A percentile compares a stretch with the other conserved stretches of the same genome.
These are phyloP conservation scores for Entonaema liquescens DNA, from an alignment of 495 filamentous ascomycete genomes.

Conservation along the genomic window DNA sequence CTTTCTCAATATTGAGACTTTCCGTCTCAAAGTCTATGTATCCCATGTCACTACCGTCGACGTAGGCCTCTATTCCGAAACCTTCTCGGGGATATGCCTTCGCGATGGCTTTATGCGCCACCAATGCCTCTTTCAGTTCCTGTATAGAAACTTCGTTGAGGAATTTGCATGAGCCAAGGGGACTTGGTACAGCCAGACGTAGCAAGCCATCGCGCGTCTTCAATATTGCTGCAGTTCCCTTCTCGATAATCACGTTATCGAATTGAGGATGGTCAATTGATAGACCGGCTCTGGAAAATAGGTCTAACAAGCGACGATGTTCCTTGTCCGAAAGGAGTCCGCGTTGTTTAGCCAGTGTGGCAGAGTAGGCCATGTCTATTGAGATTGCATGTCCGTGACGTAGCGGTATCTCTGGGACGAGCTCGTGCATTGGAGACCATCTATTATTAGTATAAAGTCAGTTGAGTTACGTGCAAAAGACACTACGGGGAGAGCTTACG, in stretches of 20 bases:
- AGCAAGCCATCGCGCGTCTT: conserved; percentile 70
- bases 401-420: conserved; percentile 66
- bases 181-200: conserved; percentile 65
- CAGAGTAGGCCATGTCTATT: conserved; percentile 73
- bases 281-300: conserved; percentile 69
- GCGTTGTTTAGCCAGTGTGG: conserved; percentile 64
- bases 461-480: background rate
- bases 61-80: conserved; percentile 67
- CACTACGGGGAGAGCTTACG: conserved; percentile 48
- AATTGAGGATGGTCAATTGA: conserved; percentile 71
- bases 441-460: conserved; percentile 34
- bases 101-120: conserved; percentile 62
- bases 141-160: conserved; percentile 62
- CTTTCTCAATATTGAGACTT: conserved; percentile 19
- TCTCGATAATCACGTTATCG: conserved; percentile 64
- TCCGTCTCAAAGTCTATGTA: conserved; percentile 37
- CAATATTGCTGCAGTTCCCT: conserved; percentile 67
- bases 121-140: conserved; percentile 62
- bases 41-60: conserved; percentile 69
- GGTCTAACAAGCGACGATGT: conserved; percentile 61
- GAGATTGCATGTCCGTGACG: conserved; percentile 72
- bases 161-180: conserved; percentile 64
- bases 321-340: conserved; percentile 61
- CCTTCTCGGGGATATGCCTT: conserved; percentile 64
- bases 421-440: conserved; percentile 71